Base-by-base conservation (phyloP, 2,329 filamentous ascomycete species). In the Tolypocladium guangdongense region DNA sequence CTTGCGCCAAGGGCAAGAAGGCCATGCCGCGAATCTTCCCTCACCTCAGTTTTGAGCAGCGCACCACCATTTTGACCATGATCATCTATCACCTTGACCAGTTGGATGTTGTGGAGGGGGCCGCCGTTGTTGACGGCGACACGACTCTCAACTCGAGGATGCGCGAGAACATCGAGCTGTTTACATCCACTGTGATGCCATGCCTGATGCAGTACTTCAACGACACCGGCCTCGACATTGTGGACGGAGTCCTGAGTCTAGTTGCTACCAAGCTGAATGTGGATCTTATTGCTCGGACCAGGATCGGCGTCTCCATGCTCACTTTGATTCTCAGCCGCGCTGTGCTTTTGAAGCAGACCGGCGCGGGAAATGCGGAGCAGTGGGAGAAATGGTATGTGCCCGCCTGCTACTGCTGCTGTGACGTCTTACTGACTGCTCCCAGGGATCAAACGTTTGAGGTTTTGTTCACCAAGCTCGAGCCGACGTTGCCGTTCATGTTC, bases 1-100 rank as follows among this genome's bases (percentile, higher is more conserved):
- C 91, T 5, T 95, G 93, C 64, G 83, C 86, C 60, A 99, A 99
- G 75, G 93, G 93, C 64, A 97, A 96, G 75, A 96, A 93, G 74
- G 89, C 88, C 2, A 90, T 99, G 56, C 90, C 90, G 50, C 89
- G 93, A 53, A 88, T 97, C 52, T 97, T 97, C 80, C 86, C 90
- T 45, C 90, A 96, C 64, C 88, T 96, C 51, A 87, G 88, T 58
- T 87, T 91, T 57, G 88, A 96, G 65, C 91, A 97, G 71, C 88
- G 92, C 50, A 91, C 93, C 24, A 97, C 91, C 1, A 90, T 97
- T 57, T 78, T 99, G 57, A 99, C 93, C 6, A 92, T 99, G 80
- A 92, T 99, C 60, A 83, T 95, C 55, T 86, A 96, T 51, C 90
- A 97, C 63, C 83, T 99, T 35, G 93, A 97, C 67, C 84, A 88